Conservation (phyloP, 345 rosid species). For the Microthlaspi erraticum region DNA sequence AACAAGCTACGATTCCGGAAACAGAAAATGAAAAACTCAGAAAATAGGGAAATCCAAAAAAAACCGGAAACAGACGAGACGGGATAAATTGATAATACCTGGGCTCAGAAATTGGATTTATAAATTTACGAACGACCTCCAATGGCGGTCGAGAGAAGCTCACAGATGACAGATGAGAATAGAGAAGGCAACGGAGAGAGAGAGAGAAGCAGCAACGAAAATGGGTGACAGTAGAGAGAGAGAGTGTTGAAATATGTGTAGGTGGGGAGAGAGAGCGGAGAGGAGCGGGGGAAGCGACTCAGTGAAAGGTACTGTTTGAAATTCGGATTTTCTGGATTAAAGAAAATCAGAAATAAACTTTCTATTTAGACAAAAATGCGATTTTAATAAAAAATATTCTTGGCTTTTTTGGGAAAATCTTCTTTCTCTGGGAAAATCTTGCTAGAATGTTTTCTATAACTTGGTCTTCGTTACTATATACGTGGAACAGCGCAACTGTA, state of each 20-base stretch:
- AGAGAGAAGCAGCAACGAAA: conserved; percentile 29
- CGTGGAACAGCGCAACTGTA: conserved; percentile 21
- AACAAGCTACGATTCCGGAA: conserved; percentile 21
- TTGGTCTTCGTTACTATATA: conserved; percentile 29
- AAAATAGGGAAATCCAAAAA: not conserved
- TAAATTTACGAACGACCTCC: conserved; percentile 43
- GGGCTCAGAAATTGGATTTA: conserved; percentile 12
- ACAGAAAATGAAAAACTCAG: not conserved
- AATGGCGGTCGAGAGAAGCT: conserved; percentile 42
- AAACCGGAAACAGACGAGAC: conserved; percentile 7
- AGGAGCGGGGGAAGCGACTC: conserved; percentile 55
- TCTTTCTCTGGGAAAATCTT: conserved; percentile 11
- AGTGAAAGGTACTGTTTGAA: conserved; percentile 69
- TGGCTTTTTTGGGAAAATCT: not conserved
- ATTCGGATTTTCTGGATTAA: conserved; percentile 4
- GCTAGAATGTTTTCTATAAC: not conserved
- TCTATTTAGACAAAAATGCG: conserved; percentile 4
- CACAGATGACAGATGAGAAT: not conserved
- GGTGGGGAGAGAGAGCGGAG: conserved; percentile 43
- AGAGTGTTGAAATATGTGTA: conserved; percentile 33
- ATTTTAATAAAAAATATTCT: conserved; percentile 15
- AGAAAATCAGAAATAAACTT: conserved; percentile 1
- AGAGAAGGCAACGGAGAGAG: conserved; percentile 4
- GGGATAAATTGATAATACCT: conserved; percentile 52
- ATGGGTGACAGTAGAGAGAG: conserved; percentile 37